A percentile compares a stretch with the other conserved stretches of the same genome.
Evolutionary conservation across 2,329 filamentous ascomycete genomes (phyloP).

Genomic region (Cladophialophora carrionii): DNA sequence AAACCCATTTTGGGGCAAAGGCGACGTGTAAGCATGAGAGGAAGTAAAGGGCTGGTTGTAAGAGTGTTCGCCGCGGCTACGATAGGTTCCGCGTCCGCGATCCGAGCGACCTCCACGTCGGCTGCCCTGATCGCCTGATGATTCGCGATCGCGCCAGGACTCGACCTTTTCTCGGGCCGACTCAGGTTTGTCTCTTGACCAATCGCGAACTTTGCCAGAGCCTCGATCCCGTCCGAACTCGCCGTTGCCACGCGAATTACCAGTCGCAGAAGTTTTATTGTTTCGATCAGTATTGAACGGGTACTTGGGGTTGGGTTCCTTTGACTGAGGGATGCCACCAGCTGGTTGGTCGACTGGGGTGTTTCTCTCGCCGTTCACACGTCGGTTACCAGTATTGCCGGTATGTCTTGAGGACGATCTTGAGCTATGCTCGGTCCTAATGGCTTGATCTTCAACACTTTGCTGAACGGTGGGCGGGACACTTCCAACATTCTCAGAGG

Average conservation of each 20-base stretch:
- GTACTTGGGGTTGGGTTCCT: constrained; percentile 23
- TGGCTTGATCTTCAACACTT: constrained; percentile 17
- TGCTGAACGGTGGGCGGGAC: constrained; percentile 8
- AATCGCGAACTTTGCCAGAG: constrained; percentile 37
- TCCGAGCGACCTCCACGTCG: constrained; percentile 46
- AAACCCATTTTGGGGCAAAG: constrained; percentile 48
- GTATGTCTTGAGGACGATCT: constrained; percentile 37
- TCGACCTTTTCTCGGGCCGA: constrained; percentile 40
- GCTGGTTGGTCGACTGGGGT: constrained; percentile 23
- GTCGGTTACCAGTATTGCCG: constrained; percentile 15
- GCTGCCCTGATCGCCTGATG: constrained; percentile 45
- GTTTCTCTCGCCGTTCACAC: constrained; percentile 21
- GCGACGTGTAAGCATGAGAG: constrained; percentile 46
- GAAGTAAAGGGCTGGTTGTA: constrained; percentile 42
- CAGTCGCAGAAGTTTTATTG: constrained; percentile 27
- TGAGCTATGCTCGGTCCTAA: constrained; percentile 27
- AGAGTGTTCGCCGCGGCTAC: constrained; percentile 48
- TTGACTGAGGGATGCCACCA: constrained; percentile 14
- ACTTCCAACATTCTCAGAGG: constrained; percentile 5
- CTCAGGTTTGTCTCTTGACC: constrained; percentile 40
- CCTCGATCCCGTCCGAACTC: constrained; percentile 30
- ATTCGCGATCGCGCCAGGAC: constrained; percentile 43
- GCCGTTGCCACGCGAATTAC: constrained; percentile 18
- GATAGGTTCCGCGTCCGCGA: constrained; percentile 46
- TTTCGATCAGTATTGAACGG: constrained; percentile 21